These are phyloP conservation scores for Colletotrichum acutatum DNA, from an alignment of 2,329 filamentous ascomycete species.

Conservation along the genomic window DNA sequence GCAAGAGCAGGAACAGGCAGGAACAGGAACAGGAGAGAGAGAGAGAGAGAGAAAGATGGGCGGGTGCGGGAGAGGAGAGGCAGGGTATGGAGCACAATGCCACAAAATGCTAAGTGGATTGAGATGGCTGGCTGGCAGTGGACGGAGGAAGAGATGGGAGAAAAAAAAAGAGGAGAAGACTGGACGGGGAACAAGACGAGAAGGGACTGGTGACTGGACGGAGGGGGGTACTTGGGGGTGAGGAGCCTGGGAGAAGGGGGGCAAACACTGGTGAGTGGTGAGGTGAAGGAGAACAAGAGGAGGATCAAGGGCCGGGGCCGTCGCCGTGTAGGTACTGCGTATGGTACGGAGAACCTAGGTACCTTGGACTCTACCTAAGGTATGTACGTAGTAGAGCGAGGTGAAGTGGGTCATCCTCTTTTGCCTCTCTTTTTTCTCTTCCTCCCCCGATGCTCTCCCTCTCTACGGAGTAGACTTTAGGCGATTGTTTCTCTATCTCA, in stretches of 20 bases:
- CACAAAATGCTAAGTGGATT: neutral
- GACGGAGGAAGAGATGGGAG: neutral
- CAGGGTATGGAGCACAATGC: constrained; percentile 6
- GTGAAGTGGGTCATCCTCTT: constrained; percentile 14
- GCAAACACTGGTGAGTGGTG: neutral
- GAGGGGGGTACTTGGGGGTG: neutral
- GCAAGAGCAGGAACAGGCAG: constrained; percentile 13
- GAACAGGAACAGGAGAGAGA: constrained; percentile 11
- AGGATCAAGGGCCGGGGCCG: constrained; percentile 20
- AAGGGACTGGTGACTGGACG: constrained; percentile 9
- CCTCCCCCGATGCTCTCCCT: neutral
- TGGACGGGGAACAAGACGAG: neutral
- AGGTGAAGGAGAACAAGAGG: neutral
- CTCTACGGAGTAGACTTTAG: neutral
- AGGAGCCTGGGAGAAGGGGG: neutral
- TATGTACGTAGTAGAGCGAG: too few relatives aligned
- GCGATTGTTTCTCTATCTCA: neutral
- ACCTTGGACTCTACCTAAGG: too few relatives aligned
- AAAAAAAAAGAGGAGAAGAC: neutral
- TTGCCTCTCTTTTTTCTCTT: neutral
- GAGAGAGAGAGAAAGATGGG: neutral
- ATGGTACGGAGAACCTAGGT: too few relatives aligned
- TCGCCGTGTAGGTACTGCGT: constrained; percentile 12
- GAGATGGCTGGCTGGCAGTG: neutral
- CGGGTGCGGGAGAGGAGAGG: neutral